Evolutionary conservation across 78 protist genomes (phyloP), one percentile per base, ranked within the genome.

Genomic region (Dictyostelium capitatum): DNA sequence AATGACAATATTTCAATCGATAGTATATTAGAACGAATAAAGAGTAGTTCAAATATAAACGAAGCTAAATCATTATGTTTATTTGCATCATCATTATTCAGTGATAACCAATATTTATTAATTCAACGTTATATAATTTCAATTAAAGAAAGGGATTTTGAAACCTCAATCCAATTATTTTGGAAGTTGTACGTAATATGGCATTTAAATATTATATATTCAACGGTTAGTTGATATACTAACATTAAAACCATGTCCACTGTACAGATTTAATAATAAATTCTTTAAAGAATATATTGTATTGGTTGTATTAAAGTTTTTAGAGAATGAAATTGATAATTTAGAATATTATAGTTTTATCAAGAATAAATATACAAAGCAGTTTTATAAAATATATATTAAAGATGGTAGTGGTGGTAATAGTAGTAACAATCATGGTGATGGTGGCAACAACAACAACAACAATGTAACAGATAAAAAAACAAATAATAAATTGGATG

Each of bases 21-120:
- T 17, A 32, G 30, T 67, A 67, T 67, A 67, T 46, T 73, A 28
- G 48, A 43, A 15, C 23, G 30, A 75, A 75, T 75, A 17, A 75
- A 75, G 15, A 50, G 19, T 4, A 75, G 53, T 20, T 28, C 28
- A 75, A 50, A 79, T 56, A 51, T 79, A 28, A 56, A 56, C 37
- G 83, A 79, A 56, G 83, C 83, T 19, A 79, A 79, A 56, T 20
- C 72, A 14, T 37, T 79, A 30, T 79, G 83, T 79, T 37, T 79
- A 41, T n/a, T 79, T 8, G 72, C 72, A 37, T 79, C 83, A 25
- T 56, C 83, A 53, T 56, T 79, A 79, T 79, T 57, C 20, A 23
- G 0, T 20, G 23, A 30, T n/a, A 56, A 79, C 37, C 72, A 56
- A 30, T 56, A 43, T 15, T 9, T 56, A 57, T 56, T 79, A 72